Evolutionary conservation across 1,139 yeast genomes (phyloP).

Genomic region (Yamadazyma songkhlaensis): DNA sequence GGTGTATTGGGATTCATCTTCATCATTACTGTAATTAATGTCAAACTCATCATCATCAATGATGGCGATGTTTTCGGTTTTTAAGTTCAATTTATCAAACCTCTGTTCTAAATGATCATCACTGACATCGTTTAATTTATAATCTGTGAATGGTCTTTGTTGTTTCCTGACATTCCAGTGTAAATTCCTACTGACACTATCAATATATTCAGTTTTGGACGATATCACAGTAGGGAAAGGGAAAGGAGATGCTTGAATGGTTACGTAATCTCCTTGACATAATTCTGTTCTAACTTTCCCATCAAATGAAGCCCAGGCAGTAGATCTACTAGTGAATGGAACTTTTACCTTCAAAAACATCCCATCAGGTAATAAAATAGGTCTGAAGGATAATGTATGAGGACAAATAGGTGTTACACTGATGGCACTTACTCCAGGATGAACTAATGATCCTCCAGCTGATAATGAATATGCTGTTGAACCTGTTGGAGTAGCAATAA

Average conservation of each 20-base stretch:
- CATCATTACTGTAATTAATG: constrained; percentile 25
- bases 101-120: constrained; percentile 14
- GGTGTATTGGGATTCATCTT: constrained; percentile 6
- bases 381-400: constrained; percentile 83
- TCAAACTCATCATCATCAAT: constrained; percentile 22
- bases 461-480: constrained; percentile 88
- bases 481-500: constrained; percentile 89
- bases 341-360: constrained; percentile 76
- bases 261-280: constrained; percentile 70
- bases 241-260: constrained; percentile 73
- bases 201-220: constrained; percentile 74
- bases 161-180: constrained; percentile 86
- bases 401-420: constrained; percentile 93
- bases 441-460: constrained; percentile 89
- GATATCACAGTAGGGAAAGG: constrained; percentile 85
- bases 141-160: constrained; percentile 62
- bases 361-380: constrained; percentile 82
- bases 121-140: constrained; percentile 14
- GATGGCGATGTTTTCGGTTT: constrained; percentile 7
- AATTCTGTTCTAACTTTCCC: constrained; percentile 77
- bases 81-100: constrained; percentile 15
- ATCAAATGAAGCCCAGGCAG: constrained; percentile 92
- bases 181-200: constrained; percentile 76
- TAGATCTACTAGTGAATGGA: constrained; percentile 63
- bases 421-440: constrained; percentile 86